phyloP scores from a whole-genome alignment of 306 rosid genomes.

The Gynostemma pentaphyllum region DNA sequence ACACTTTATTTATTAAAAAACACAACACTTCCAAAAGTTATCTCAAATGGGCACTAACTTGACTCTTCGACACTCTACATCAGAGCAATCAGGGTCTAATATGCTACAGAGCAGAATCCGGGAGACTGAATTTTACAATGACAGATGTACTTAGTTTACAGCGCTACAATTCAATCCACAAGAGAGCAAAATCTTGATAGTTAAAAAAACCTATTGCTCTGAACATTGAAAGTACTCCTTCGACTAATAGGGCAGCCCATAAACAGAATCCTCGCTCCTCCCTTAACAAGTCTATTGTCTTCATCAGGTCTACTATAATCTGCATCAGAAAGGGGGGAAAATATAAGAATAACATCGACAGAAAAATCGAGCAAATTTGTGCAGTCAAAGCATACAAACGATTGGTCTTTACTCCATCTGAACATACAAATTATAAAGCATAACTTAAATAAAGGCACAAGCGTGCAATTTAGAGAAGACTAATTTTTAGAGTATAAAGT shows the following conservation, averaged over 20 bases:
- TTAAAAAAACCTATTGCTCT: constrained; percentile 19
- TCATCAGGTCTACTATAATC: constrained; percentile 24
- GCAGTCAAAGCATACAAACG: neutral
- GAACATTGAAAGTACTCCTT: constrained; percentile 22
- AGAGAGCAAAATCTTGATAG: neutral
- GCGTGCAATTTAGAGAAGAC: neutral
- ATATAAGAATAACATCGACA: neutral
- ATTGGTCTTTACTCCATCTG: neutral
- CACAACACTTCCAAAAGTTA: too few relatives aligned
- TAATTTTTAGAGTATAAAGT: neutral
- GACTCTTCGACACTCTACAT: neutral
- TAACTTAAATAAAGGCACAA: neutral
- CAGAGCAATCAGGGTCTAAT: neutral
- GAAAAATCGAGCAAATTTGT: neutral
- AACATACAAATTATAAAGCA: neutral
- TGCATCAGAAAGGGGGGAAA: constrained; percentile 10
- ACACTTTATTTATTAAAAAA: too few relatives aligned
- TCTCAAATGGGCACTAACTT: too few relatives aligned
- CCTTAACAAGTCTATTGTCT: constrained; percentile 9
- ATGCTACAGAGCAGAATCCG: neutral
- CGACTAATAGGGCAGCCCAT: constrained; percentile 18
- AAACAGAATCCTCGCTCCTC: constrained; percentile 15
- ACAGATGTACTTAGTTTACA: too few relatives aligned
- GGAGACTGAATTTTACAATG: neutral
- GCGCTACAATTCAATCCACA: neutral